Percentiles rank a stretch among this genome's conserved stretches.
These are phyloP conservation scores for Teratosphaeria epicoccoides DNA, from an alignment of 2,329 filamentous ascomycete genomes.

Conservation along the genomic window DNA sequence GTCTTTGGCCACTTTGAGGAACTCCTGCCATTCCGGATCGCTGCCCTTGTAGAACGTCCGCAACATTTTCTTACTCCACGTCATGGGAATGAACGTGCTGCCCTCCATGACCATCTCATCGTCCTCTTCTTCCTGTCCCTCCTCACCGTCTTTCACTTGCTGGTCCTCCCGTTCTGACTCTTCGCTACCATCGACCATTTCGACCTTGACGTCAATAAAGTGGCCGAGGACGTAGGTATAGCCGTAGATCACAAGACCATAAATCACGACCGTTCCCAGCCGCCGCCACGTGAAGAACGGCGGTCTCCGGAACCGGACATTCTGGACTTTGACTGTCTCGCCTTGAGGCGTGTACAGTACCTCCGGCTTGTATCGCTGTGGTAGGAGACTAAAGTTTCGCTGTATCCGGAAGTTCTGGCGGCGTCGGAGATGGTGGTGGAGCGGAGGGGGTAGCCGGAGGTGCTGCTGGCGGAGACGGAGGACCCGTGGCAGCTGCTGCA, in stretches of 20 bases:
- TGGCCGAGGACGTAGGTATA: conserved; percentile 16
- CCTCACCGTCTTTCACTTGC: conserved; percentile 17
- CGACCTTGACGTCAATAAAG: conserved; percentile 20
- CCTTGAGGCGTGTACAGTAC: neutral
- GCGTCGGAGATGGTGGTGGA: neutral
- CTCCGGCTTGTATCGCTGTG: conserved; percentile 4
- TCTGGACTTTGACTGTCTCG: neutral
- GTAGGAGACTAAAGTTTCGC: conserved; percentile 4
- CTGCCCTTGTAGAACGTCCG: conserved; percentile 37
- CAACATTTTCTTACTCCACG: conserved; percentile 33
- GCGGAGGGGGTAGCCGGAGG: neutral
- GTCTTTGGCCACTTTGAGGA: conserved; percentile 36
- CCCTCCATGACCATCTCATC: conserved; percentile 26
- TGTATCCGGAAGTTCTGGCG: neutral
- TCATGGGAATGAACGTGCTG: conserved; percentile 39
- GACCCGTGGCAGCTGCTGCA: conserved; percentile 21
- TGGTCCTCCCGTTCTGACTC: conserved; percentile 11
- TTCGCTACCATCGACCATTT: conserved; percentile 17
- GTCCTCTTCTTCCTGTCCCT: conserved; percentile 24
- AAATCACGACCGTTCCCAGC: conserved; percentile 14
- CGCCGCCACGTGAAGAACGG: conserved; percentile 27
- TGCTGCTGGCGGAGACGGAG: conserved; percentile 19
- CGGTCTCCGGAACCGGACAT: conserved; percentile 29
- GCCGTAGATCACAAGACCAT: conserved; percentile 12
- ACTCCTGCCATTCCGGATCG: conserved; percentile 46